Base-by-base conservation (phyloP, 805 yeast species). In the Saccharomycopsis olivae region DNA sequence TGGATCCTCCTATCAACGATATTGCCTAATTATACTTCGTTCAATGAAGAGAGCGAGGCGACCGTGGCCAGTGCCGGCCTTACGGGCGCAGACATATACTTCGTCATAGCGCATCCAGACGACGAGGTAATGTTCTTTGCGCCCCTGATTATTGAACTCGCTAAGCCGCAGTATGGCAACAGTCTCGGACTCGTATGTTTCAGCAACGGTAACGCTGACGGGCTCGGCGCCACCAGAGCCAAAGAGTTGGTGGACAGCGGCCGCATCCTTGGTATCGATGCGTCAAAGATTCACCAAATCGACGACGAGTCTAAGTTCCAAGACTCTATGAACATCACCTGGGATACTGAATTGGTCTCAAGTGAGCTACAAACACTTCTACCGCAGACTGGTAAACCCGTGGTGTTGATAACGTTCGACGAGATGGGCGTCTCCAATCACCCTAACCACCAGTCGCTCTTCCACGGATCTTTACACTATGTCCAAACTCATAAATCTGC, bases 61-160 rank as follows among this genome's bases (percentile, higher is more conserved):
- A n/a, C n/a, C n/a, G n/a, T n/a, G n/a, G n/a, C n/a, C n/a, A n/a
- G n/a, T n/a, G n/a, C n/a, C n/a, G n/a, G n/a, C n/a, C n/a, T n/a
- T n/a, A n/a, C n/a, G n/a, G n/a, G n/a, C 21, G 30, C 44, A 5
- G 29, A 40, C 6, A 61, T 74, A 2, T 69, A 65, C 48, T 61
- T 78, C 34, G 61, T 89, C 10, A 78, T 87, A 30, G 96, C 95
- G 0, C 99, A 92, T 58, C 99, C 99, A 0, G 99, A 92, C 58
- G 99, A 92, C 57, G 99, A 92, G 59, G 88, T 86, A 38, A 92
- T 92, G 98, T 92, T 92, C 59, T 92, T 92, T 53, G 75, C 86
- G 1, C 98, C 98, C 0, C 65, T 88, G 0, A 48, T 87, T 24
- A 56, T 71, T 5, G 78, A 73, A 47, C 47, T 68, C n/a, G 48